Evolutionary conservation across 371 early-diverging fungal genomes (phyloP), one percentile per base, ranked within the genome.

Genomic region (Entomophthora muscae): DNA sequence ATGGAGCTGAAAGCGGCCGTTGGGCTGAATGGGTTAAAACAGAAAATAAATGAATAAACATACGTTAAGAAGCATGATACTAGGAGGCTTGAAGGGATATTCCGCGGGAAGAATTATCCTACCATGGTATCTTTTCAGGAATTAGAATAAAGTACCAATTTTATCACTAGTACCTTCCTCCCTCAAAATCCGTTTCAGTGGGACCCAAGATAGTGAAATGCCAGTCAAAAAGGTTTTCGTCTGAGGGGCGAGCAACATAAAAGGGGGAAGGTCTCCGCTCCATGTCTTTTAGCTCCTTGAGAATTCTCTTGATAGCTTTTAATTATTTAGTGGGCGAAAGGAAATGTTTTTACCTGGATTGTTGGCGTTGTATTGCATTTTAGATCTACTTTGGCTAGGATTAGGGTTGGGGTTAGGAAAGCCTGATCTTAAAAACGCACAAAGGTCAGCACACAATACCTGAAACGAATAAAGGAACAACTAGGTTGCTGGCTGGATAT

Each of bases 201-300:
- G 95, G 93, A 0, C 97, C 96, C 17, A 88, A 77, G 12, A 95
- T 78, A 0, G 93, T 93, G 69, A 93, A 96, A 69, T 96, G 97
- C 93, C 93, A 89, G 65, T 90, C 90, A 69, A 90, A 86, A 27
- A 89, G 71, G 68, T 89, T 82, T 42, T 84, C 82, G 78, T 88
- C 10, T 67, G 7, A 29, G n/a, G 32, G 58, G 22, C 32, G 29
- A 53, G 3, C 29, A 30, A 30, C 24, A 57, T 51, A 31, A 1
- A 53, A 17, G 62, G 78, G 82, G 13, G 75, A 75, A 0, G 72
- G 68, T 32, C 83, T 81, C 28, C 68, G 65, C 13, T 75, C 76
- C 52, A 85, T 70, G 62, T 82, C 83, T 63, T 73, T 73, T 17
- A 79, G 80, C 68, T 85, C 86, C 72, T 82, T 59, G 23, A 59